phyloP scores from a whole-genome alignment of 2,329 filamentous ascomycete species.

The Aspergillus aculeatus region DNA sequence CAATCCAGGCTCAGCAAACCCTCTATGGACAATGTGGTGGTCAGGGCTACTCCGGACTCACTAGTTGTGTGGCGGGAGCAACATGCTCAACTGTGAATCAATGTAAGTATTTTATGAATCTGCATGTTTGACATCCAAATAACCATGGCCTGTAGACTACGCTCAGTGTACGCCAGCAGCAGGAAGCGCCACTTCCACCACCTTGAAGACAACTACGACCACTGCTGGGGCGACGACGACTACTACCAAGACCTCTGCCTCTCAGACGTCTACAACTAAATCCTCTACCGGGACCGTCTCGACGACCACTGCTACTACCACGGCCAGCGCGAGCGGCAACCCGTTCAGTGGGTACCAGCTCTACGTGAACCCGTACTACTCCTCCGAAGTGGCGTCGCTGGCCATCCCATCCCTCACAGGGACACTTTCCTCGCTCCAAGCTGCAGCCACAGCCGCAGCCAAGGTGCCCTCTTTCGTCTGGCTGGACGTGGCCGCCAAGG shows the following conservation, averaged over 20 bases:
- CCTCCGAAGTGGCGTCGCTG: conserved; percentile 52
- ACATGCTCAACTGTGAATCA: neutral
- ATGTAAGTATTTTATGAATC: neutral
- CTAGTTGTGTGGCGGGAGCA: neutral
- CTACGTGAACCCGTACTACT: conserved; percentile 55
- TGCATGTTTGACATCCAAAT: neutral
- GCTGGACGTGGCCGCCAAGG: conserved; percentile 53
- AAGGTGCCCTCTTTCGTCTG: conserved; percentile 54
- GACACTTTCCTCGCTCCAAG: conserved; percentile 44
- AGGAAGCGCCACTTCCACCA: neutral
- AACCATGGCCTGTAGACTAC: neutral
- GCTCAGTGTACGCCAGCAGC: conserved; percentile 1
- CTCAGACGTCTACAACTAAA: neutral
- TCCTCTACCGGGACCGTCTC: neutral
- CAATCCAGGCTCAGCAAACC: neutral
- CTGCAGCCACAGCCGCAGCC: conserved; percentile 50
- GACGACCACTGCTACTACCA: conserved; percentile 16
- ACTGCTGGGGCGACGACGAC: neutral
- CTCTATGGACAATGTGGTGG: neutral
- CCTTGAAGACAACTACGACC: conserved; percentile 1
- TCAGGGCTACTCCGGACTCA: neutral
- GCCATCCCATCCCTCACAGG: conserved; percentile 64
- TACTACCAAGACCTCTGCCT: neutral
- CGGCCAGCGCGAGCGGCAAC: conserved; percentile 46
- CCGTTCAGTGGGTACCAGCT: conserved; percentile 51